Evolutionary conservation across 2,329 filamentous ascomycete genomes (phyloP).

Genomic region (Lasiodiplodia sp.): DNA sequence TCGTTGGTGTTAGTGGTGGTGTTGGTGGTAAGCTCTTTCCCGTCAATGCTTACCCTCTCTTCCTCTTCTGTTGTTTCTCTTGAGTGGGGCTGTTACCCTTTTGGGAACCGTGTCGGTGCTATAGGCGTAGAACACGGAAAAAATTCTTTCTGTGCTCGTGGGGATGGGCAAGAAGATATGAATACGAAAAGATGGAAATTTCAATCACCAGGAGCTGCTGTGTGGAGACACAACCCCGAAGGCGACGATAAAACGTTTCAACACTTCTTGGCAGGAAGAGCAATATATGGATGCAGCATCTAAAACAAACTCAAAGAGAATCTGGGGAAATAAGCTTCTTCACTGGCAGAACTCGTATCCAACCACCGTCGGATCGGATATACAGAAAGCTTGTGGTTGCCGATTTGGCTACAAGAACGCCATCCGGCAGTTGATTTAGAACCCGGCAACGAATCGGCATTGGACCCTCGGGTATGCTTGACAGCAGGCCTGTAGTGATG

Average conservation of each 20-base stretch:
- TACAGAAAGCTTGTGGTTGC: background rate
- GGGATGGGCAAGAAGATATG: no score
- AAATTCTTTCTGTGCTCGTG: no score
- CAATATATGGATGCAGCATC: background rate
- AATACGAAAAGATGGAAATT: background rate
- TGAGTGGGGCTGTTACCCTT: no score
- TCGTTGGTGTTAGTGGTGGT: background rate
- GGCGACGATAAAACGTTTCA: background rate
- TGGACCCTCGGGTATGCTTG: background rate
- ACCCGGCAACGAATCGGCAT: background rate
- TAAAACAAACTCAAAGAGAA: background rate
- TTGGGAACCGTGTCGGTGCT: no score
- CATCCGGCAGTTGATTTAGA: slow-evolving; percentile 9
- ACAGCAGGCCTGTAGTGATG: background rate
- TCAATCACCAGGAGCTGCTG: background rate
- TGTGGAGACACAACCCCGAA: background rate
- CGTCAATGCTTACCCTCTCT: no score
- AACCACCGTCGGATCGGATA: slow-evolving; percentile 14
- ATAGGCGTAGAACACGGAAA: no score
- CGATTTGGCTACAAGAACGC: background rate
- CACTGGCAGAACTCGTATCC: background rate
- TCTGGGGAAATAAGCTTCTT: slow-evolving; percentile 14
- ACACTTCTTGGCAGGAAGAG: background rate
- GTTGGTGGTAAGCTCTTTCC: background rate
- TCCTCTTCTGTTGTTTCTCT: no score